phyloP scores from a whole-genome alignment of 306 rosid species.

The Gastrolobium bilobum region DNA sequence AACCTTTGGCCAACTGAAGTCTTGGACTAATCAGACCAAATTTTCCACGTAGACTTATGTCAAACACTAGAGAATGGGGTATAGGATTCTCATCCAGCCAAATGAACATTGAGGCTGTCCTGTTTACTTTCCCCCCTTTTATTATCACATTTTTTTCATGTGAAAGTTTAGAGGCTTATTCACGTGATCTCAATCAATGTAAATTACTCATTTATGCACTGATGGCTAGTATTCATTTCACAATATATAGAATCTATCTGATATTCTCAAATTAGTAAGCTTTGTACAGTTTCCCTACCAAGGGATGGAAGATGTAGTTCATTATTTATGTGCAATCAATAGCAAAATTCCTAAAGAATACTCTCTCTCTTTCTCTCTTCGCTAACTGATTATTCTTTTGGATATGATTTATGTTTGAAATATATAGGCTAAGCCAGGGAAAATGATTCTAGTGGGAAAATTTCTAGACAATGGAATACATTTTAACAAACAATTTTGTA shows the following conservation, averaged over 20 bases:
- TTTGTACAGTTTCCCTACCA: slow-evolving; percentile 6
- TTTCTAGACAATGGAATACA: not conserved
- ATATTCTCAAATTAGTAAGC: slow-evolving; percentile 37
- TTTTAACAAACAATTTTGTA: not conserved
- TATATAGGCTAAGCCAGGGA: not conserved
- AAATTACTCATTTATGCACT: slow-evolving; percentile 56
- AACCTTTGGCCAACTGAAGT: slow-evolving; percentile 80
- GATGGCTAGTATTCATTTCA: slow-evolving; percentile 55
- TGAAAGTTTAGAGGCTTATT: slow-evolving; percentile 47
- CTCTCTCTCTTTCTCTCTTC: not conserved
- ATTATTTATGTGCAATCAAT: slow-evolving; percentile 27
- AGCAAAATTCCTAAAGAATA: slow-evolving; percentile 17
- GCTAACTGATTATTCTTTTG: slow-evolving; percentile 6
- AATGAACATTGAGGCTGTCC: slow-evolving; percentile 51
- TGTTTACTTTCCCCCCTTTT: slow-evolving; percentile 38
- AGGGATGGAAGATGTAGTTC: slow-evolving; percentile 21
- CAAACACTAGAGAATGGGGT: slow-evolving; percentile 37
- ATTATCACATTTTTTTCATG: slow-evolving; percentile 42
- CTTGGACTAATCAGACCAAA: slow-evolving; percentile 63
- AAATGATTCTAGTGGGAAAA: not conserved
- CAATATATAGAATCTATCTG: slow-evolving; percentile 53
- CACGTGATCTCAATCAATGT: slow-evolving; percentile 57
- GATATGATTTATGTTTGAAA: not conserved
- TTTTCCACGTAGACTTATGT: slow-evolving; percentile 30
- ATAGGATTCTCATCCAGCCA: slow-evolving; percentile 51